Conservation (phyloP, 805 yeast genomes). For the Komagataella ulmi region DNA sequence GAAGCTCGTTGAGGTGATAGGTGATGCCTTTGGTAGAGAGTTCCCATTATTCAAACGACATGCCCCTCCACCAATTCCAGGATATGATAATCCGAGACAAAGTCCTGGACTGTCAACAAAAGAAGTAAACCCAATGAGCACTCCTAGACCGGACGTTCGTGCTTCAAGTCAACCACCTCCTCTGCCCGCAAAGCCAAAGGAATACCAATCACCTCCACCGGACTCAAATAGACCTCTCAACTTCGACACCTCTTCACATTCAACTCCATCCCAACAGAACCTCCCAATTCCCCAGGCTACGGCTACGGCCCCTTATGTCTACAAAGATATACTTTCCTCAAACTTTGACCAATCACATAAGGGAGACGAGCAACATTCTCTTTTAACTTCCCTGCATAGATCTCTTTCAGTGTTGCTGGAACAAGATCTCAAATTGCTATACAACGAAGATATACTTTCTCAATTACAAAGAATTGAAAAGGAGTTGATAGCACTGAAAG, state of each 20-base stretch:
- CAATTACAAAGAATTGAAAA: conserved; percentile 7
- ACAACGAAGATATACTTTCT: conserved; percentile 3
- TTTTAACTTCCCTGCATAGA: background rate
- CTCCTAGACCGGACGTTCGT: background rate
- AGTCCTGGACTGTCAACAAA: background rate
- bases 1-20: conserved; percentile 9
- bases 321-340: background rate
- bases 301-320: background rate
- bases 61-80: background rate
- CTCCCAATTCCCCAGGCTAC: background rate
- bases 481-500: conserved; percentile 9
- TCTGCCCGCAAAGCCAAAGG: conserved; percentile 5
- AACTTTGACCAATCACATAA: background rate
- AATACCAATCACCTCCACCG: background rate
- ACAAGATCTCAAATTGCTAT: background rate
- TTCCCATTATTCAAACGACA: conserved; percentile 4
- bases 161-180: conserved; percentile 2
- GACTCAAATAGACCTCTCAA: background rate
- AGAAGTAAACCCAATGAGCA: background rate
- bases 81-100: background rate
- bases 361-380: background rate
- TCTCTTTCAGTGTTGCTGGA: background rate
- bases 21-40: conserved; percentile 7
- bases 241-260: background rate
- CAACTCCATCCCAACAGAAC: background rate